Evolutionary conservation across 1,284 basidiomycete genomes (phyloP), one percentile per base, ranked within the genome.

Genomic region (Xerocomus nothofagi): DNA sequence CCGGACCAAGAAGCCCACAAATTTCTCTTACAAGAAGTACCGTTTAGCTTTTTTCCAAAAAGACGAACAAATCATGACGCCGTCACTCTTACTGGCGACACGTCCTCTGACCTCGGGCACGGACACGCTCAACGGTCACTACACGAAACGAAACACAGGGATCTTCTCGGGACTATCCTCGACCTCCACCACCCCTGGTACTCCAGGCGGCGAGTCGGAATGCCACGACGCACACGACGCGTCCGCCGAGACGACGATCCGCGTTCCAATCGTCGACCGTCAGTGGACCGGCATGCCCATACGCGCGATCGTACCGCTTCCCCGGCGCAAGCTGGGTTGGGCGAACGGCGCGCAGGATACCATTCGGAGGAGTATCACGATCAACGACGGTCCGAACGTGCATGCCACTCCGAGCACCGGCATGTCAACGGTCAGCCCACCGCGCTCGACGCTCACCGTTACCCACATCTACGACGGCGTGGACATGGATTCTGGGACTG

Each of bases 251-350:
- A 10, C 23, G 9, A 26, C 31, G 15, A 48, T 29, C 23, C 18
- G 8, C 20, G 9, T 6, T 26, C 23, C n/a, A n/a, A n/a, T 11
- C 8, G 49, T 39, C 3, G 32, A 31, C 2, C n/a, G 36, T n/a
- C 54, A 17, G n/a, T 65, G 60, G 60, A 51, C 61, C 2, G 63
- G 61, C 3, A 15, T 37, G 4, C 63, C 61, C n/a, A 51, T 64
- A 27, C 61, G 61, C 39, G 61, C 61, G n/a, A 54, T 60, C 49
- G 24, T 51, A 0, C 61, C 61, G 0, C 59, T 62, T 0, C 61
- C 61, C 1, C 58, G 48, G 2, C 61, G 60, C 23, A 43, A 4
- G 3, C 40, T 41, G 11, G 30, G 20, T 7, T n/a, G n/a, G n/a
- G n/a, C 11, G 32, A 42, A 37, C 11, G 39, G 18, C 33, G 8